These are phyloP conservation scores for Hapsidospora chrysogenum DNA, from an alignment of 495 filamentous ascomycete genomes.

Conservation along the genomic window DNA sequence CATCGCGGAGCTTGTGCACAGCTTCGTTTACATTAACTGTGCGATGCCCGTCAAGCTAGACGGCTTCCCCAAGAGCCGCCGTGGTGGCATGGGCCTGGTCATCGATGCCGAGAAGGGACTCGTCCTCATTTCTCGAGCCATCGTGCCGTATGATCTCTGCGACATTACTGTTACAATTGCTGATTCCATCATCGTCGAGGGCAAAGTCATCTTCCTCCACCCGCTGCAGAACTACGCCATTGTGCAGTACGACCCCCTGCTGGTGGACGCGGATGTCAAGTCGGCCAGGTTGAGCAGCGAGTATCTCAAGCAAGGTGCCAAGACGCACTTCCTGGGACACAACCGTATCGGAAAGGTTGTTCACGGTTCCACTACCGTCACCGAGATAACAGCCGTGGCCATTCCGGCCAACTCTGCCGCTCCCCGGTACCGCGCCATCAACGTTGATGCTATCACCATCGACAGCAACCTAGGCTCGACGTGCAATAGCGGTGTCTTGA, in stretches of 20 bases:
- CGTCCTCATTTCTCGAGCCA: conserved; percentile 81
- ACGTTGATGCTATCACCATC: conserved; percentile 93
- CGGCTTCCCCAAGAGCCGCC: conserved; percentile 80
- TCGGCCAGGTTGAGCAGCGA: conserved; percentile 69
- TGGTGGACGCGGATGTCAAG: conserved; percentile 85
- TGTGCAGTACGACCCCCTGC: conserved; percentile 81
- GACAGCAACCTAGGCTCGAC: conserved; percentile 81
- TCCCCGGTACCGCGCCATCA: conserved; percentile 89
- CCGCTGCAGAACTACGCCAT: conserved; percentile 97
- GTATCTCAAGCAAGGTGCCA: conserved; percentile 71
- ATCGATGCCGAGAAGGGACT: conserved; percentile 92
- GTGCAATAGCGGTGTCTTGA: conserved; percentile 87
- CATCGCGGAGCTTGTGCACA: conserved; percentile 78
- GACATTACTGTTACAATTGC: conserved; percentile 92
- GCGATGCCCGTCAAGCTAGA: conserved; percentile 91
- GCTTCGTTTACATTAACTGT: conserved; percentile 85
- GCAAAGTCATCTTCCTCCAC: conserved; percentile 91
- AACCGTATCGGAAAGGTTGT: conserved; percentile 91
- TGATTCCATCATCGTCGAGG: conserved; percentile 84
- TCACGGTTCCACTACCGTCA: conserved; percentile 85
- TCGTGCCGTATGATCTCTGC: conserved; percentile 90
- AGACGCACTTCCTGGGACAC: conserved; percentile 91
- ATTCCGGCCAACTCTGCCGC: conserved; percentile 85
- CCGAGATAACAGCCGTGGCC: conserved; percentile 92
- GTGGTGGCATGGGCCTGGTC: conserved; percentile 89